phyloP scores from a whole-genome alignment of 768 basidiomycete genomes.

The Podaxis sp. region DNA sequence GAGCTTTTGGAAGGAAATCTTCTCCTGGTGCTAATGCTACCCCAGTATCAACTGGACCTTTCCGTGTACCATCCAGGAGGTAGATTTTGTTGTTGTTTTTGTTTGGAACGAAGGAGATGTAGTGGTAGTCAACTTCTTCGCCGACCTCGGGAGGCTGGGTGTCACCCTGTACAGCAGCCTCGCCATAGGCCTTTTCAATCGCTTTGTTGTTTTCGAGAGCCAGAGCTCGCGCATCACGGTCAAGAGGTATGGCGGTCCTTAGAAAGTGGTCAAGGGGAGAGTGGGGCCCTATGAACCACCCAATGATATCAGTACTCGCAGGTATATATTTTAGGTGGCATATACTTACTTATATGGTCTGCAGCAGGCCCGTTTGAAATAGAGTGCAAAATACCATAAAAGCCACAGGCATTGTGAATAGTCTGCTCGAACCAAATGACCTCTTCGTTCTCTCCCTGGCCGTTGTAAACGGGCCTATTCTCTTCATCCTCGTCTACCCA shows the following conservation, averaged over 20 bases:
- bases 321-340: neutral
- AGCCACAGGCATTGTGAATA: conserved; percentile 36
- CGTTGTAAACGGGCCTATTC: conserved; percentile 23
- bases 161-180: conserved; percentile 28
- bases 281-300: conserved; percentile 17
- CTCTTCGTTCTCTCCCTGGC: conserved; percentile 28
- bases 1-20: conserved; percentile 23
- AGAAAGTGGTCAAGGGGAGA: conserved; percentile 26
- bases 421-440: conserved; percentile 38
- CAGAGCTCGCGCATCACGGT: conserved; percentile 26
- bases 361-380: conserved; percentile 27
- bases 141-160: conserved; percentile 28
- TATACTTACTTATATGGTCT: conserved; percentile 21
- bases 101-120: conserved; percentile 32
- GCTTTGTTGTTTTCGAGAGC: conserved; percentile 27
- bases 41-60: conserved; percentile 30
- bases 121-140: conserved; percentile 30
- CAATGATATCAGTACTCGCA: neutral
- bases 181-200: conserved; percentile 28
- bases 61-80: conserved; percentile 32
- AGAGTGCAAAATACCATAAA: conserved; percentile 34
- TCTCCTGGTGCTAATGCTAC: conserved; percentile 19
- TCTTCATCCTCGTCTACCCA: conserved; percentile 22
- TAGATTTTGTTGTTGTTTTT: conserved; percentile 26
- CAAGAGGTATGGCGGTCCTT: conserved; percentile 21